These are phyloP conservation scores for Cutaneotrichosporon sp. DNA, from an alignment of 1,284 basidiomycete genomes.

Conservation along the genomic window DNA sequence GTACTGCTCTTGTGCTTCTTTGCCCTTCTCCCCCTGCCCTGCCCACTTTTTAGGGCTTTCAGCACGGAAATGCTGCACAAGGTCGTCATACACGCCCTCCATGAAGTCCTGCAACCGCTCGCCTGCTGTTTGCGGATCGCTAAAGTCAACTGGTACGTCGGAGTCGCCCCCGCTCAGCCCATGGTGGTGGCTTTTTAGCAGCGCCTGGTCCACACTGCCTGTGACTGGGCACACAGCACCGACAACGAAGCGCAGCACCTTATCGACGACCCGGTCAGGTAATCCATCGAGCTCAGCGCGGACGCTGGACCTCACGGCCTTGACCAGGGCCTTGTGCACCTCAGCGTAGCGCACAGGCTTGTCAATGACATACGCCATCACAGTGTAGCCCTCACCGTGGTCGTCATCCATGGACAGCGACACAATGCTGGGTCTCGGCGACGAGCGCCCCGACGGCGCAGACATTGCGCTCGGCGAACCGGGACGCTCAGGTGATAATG, in stretches of 20 bases:
- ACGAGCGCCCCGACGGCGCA: slow-evolving; percentile 14
- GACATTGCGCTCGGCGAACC: slow-evolving; percentile 26
- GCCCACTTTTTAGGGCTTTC: background rate
- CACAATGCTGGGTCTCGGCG: slow-evolving; percentile 29
- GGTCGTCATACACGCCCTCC: slow-evolving; percentile 56
- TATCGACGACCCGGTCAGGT: slow-evolving; percentile 63
- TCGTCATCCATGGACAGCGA: slow-evolving; percentile 24
- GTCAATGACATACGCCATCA: slow-evolving; percentile 43
- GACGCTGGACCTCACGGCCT: slow-evolving; percentile 58
- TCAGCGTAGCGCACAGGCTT: slow-evolving; percentile 48
- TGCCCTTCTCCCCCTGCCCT: background rate
- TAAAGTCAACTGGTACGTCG: slow-evolving; percentile 28
- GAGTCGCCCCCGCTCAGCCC: slow-evolving; percentile 1
- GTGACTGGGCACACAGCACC: slow-evolving; percentile 23
- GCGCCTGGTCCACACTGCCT: slow-evolving; percentile 18
- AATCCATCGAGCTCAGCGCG: slow-evolving; percentile 53
- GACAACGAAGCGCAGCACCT: slow-evolving; percentile 50
- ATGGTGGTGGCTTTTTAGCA: slow-evolving; percentile 29
- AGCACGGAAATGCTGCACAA: slow-evolving; percentile 43
- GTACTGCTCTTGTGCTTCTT: slow-evolving; percentile 16
- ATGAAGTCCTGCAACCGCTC: slow-evolving; percentile 70
- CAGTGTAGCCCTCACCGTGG: slow-evolving; percentile 35
- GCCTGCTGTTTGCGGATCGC: slow-evolving; percentile 49
- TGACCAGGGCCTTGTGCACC: slow-evolving; percentile 59
- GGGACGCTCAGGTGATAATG: slow-evolving; percentile 39